A percentile compares a stretch with the other conserved stretches of the same genome.
phyloP scores from a whole-genome alignment of 495 filamentous ascomycete species.

The Penicillium canescens region DNA sequence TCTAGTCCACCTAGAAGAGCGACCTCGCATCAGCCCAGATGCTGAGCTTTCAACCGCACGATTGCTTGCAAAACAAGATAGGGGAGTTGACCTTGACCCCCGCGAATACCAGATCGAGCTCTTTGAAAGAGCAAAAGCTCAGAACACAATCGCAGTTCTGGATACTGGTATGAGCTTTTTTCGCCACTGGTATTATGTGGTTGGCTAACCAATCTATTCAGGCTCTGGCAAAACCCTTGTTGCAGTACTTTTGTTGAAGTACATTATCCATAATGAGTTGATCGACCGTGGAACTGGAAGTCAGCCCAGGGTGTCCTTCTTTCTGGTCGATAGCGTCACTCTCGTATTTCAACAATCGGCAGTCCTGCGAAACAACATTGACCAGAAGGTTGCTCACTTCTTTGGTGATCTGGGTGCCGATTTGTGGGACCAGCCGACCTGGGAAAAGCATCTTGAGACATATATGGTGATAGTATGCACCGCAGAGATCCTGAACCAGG shows the following conservation, averaged over 20 bases:
- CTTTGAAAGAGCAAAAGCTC: conserved; percentile 81
- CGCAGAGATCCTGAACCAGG: conserved; percentile 78
- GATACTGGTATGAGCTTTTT: conserved; percentile 66
- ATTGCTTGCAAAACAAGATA: conserved; percentile 46
- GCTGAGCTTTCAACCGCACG: conserved; percentile 40
- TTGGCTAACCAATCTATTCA: conserved; percentile 22
- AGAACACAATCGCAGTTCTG: conserved; percentile 94
- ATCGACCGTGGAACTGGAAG: conserved; percentile 63
- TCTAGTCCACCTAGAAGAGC: conserved; percentile 15
- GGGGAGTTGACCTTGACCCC: conserved; percentile 60
- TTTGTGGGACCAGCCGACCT: conserved; percentile 64
- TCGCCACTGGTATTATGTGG: too few relatives aligned
- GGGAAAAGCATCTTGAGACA: conserved; percentile 64
- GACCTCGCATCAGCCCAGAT: conserved; percentile 26
- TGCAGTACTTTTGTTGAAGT: conserved; percentile 80
- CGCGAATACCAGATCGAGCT: conserved; percentile 92
- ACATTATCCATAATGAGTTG: conserved; percentile 77
- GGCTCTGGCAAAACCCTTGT: conserved; percentile 97
- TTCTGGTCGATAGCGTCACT: conserved; percentile 87
- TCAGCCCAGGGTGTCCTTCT: conserved; percentile 71
- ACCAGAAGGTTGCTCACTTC: conserved; percentile 75
- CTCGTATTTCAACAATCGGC: conserved; percentile 89
- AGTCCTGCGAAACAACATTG: conserved; percentile 80
- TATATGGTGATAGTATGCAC: conserved; percentile 94
- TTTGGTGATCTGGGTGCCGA: conserved; percentile 74